Percentiles rank a stretch among this genome's conserved stretches.
Conservation (phyloP, 768 basidiomycete genomes). For the Megacollybia marginata region DNA sequence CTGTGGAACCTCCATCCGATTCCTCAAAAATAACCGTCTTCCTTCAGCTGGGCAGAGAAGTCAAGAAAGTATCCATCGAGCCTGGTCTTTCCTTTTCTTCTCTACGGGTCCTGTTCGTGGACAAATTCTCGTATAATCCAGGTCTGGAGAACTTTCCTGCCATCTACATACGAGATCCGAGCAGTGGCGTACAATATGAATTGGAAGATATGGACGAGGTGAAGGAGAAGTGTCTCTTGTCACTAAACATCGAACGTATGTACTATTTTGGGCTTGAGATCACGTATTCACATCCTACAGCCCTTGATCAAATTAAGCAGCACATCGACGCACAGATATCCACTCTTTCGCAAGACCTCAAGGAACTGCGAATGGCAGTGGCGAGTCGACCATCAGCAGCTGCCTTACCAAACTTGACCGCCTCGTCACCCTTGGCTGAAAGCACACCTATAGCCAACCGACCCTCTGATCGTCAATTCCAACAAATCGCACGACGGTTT, state of each 20-base stretch:
- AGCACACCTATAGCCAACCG: constrained; percentile 57
- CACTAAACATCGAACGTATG: constrained; percentile 95
- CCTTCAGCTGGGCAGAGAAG: constrained; percentile 83
- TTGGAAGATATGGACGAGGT: constrained; percentile 93
- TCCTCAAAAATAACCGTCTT: constrained; percentile 62
- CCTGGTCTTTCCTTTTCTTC: constrained; percentile 63
- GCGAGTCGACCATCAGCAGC: constrained; percentile 43
- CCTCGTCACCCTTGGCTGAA: constrained; percentile 49
- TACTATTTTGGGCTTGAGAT: constrained; percentile 12
- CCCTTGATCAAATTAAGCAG: constrained; percentile 97
- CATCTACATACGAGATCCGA: constrained; percentile 90
- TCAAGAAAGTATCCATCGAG: constrained; percentile 79
- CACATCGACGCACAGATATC: constrained; percentile 94
- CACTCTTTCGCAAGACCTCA: constrained; percentile 77
- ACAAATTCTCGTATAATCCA: constrained; percentile 90
- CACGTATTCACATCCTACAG: constrained; percentile 31
- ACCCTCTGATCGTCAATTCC: constrained; percentile 74
- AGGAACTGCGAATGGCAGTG: constrained; percentile 73
- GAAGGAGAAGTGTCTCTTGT: constrained; percentile 79
- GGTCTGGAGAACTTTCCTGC: constrained; percentile 91
- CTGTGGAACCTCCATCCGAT: constrained; percentile 5
- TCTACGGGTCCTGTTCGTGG: constrained; percentile 84
- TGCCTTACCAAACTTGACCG: constrained; percentile 30
- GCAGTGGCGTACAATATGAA: constrained; percentile 91
- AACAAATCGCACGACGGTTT: constrained; percentile 62